A percentile compares a stretch with the other conserved stretches of the same genome.
phyloP scores from a whole-genome alignment of 2,329 filamentous ascomycete genomes.

The Phyllosticta ampelicida region DNA sequence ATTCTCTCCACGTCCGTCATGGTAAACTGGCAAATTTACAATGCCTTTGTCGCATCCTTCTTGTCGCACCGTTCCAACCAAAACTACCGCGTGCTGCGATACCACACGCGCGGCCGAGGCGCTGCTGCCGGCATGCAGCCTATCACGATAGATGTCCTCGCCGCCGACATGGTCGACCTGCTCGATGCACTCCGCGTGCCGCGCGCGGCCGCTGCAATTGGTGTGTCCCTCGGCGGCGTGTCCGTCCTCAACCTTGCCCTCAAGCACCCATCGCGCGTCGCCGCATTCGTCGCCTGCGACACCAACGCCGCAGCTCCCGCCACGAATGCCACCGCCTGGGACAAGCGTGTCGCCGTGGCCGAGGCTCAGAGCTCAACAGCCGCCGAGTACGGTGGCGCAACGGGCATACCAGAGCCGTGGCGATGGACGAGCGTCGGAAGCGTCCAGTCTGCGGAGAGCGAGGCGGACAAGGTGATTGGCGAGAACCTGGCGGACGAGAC shows the following conservation, averaged over 20 bases:
- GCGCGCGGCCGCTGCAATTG: slow-evolving; percentile 56
- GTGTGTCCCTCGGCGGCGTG: slow-evolving; percentile 72
- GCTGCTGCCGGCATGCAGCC: slow-evolving; percentile 29
- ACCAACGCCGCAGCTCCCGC: slow-evolving; percentile 64
- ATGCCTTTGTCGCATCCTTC: slow-evolving; percentile 56
- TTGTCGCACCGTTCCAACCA: slow-evolving; percentile 43
- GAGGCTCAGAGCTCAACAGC: slow-evolving; percentile 40
- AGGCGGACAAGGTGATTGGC: slow-evolving; percentile 49
- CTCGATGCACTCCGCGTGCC: slow-evolving; percentile 60
- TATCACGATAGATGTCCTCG: slow-evolving; percentile 51
- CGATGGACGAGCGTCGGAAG: background rate
- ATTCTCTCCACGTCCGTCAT: slow-evolving; percentile 74
- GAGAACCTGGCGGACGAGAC: slow-evolving; percentile 57
- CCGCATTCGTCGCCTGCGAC: slow-evolving; percentile 61
- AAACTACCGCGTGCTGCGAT: slow-evolving; percentile 63
- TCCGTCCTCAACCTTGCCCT: slow-evolving; percentile 66
- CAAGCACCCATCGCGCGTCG: slow-evolving; percentile 48
- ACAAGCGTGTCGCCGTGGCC: slow-evolving; percentile 59
- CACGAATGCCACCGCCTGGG: slow-evolving; percentile 70
- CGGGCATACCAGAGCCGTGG: background rate
- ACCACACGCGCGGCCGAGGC: slow-evolving; percentile 62
- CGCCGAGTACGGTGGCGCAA: slow-evolving; percentile 18
- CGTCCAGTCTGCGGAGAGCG: slow-evolving; percentile 12
- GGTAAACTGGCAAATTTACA: slow-evolving; percentile 72
- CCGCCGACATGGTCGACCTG: slow-evolving; percentile 55